Evolutionary conservation across 768 basidiomycete species (phyloP), one percentile per base, ranked within the genome.

Genomic region (Megacollybia marginata): DNA sequence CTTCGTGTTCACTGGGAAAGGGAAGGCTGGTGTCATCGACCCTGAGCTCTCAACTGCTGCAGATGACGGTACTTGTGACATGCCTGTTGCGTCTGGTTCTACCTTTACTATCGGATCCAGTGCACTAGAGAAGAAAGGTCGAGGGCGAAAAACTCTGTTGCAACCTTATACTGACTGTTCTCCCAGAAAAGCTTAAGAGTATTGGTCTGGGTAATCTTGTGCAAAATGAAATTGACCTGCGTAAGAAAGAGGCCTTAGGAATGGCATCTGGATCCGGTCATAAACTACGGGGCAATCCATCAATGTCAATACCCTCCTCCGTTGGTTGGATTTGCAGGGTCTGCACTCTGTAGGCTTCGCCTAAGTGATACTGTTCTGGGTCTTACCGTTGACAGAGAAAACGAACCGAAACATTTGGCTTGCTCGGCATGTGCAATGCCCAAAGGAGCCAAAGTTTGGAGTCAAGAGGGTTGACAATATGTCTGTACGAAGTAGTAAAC

Each of bases 371-470:
- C 23, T 28, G 23, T 28, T 28, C 6, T 28, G 23, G 23, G 23
- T 28, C 23, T 28, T 28, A 28, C 23, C 6, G 4, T 28, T 28
- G 23, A 28, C 6, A 85, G 82, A 42, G 55, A 69, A 47, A 86
- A 87, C 53, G 59, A 77, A 33, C 60, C 67, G 9, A 62, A 58
- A 15, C 76, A 83, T 60, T 70, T 83, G 9, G 78, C 77, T 9
- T 88, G 85, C 58, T 73, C 78, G 35, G 82, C 72, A 1, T 88
- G 85, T 59, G 67, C 68, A 3, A 82, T 79, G 9, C 71, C 75
- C 46, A 68, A 71, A 48, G 77, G 79, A 23, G 72, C 76, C 44
- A 51, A 51, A 43, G 52, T 33, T 19, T 63, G 55, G 48, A 31
- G 44, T 44, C 44, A 44, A 40, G 23, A 28, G 23, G 23, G 23